A percentile compares a stretch with the other conserved stretches of the same genome.
These are phyloP conservation scores for Xerocomus minutiporus DNA, from an alignment of 1,284 basidiomycete genomes.

Conservation along the genomic window DNA sequence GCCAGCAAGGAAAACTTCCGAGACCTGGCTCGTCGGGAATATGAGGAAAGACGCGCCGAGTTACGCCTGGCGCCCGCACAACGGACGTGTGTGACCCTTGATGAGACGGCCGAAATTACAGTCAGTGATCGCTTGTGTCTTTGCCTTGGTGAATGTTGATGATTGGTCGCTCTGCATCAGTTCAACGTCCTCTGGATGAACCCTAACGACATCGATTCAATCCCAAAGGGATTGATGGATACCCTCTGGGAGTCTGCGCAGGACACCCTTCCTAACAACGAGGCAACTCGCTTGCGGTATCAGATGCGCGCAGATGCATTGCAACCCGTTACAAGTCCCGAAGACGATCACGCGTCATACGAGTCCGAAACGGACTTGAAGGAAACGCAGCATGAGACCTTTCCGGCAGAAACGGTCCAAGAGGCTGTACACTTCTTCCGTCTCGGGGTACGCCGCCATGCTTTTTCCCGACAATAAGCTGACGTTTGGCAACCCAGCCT, in stretches of 20 bases:
- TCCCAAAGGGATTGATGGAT: constrained; percentile 62
- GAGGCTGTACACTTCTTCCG: constrained; percentile 65
- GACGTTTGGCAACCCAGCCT: constrained; percentile 43
- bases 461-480: constrained; percentile 5
- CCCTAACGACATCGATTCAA: constrained; percentile 55
- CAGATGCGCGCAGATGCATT: constrained; percentile 71
- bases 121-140: constrained; percentile 37
- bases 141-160: constrained; percentile 2
- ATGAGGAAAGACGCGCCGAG: constrained; percentile 69
- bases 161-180: constrained; percentile 34
- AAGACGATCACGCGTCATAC: constrained; percentile 29
- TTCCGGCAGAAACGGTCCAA: constrained; percentile 53
- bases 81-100: constrained; percentile 65
- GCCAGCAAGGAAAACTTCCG: constrained; percentile 56
- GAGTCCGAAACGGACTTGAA: constrained; percentile 10
- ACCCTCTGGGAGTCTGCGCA: constrained; percentile 44
- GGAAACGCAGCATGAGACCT: constrained; percentile 33
- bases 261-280: constrained; percentile 29
- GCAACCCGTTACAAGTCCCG: constrained; percentile 40
- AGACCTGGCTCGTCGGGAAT: constrained; percentile 62
- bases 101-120: constrained; percentile 62
- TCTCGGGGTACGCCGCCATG: constrained; percentile 49
- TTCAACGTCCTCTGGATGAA: constrained; percentile 78
- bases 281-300: constrained; percentile 51
- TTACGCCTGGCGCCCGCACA: constrained; percentile 63